These are phyloP conservation scores for Lecanicillium sp. DNA, from an alignment of 2,329 filamentous ascomycete species.

Conservation along the genomic window DNA sequence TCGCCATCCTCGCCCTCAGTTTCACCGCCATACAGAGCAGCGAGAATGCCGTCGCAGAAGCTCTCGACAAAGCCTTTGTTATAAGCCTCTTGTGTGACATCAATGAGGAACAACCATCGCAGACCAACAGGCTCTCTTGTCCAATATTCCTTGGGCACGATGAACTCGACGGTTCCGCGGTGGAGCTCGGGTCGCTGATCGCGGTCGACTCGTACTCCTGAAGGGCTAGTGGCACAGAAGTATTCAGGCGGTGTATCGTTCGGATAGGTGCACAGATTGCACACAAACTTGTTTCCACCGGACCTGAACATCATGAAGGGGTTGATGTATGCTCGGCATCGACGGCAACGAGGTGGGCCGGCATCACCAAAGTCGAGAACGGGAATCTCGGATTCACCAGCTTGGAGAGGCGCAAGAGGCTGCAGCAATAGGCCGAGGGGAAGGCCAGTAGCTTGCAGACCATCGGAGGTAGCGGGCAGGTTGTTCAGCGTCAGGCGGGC, in stretches of 20 bases:
- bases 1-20: constrained; percentile 45
- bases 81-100: constrained; percentile 85
- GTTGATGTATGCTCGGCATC: constrained; percentile 96
- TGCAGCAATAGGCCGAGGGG: constrained; percentile 85
- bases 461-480: constrained; percentile 77
- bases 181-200: constrained; percentile 84
- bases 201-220: constrained; percentile 80
- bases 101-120: constrained; percentile 84
- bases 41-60: constrained; percentile 81
- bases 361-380: constrained; percentile 90
- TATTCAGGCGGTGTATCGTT: constrained; percentile 92
- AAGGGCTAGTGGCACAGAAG: constrained; percentile 82
- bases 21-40: constrained; percentile 71
- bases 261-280: constrained; percentile 95
- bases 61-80: constrained; percentile 87
- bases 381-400: constrained; percentile 80
- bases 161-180: constrained; percentile 88
- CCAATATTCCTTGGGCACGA: constrained; percentile 98
- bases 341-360: constrained; percentile 82
- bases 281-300: constrained; percentile 93
- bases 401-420: constrained; percentile 73
- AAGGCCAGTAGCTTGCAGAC: constrained; percentile 69
- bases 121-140: constrained; percentile 85
- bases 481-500: constrained; percentile 88
- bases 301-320: constrained; percentile 97